A percentile compares a stretch with the other conserved stretches of the same genome.
Evolutionary conservation across 345 rosid species (phyloP).

Genomic region (Microcos paniculata): DNA sequence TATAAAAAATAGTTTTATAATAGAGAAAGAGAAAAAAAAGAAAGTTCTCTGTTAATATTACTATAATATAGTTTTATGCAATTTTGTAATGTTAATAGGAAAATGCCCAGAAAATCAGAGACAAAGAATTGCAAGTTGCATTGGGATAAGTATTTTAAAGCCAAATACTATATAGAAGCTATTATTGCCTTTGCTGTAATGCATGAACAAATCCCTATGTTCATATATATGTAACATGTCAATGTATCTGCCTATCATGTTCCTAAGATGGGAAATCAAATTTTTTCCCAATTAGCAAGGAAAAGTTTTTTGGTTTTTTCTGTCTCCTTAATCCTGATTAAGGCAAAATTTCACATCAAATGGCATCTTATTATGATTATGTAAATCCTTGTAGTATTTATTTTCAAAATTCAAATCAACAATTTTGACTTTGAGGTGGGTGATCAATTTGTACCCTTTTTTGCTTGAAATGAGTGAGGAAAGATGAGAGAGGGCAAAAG

Average conservation of each 20-base stretch:
- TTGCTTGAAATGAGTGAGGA: background rate
- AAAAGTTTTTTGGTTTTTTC: background rate
- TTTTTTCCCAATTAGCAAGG: background rate
- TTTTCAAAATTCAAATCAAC: background rate
- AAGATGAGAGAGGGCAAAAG: background rate
- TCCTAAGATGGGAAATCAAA: background rate
- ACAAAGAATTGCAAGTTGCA: slow-evolving; percentile 9
- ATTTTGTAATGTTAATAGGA: background rate
- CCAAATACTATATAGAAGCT: background rate
- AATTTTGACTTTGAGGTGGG: background rate
- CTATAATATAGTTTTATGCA: background rate
- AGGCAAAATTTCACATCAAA: background rate
- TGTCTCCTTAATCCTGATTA: background rate
- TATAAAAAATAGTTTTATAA: background rate
- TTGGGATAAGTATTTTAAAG: background rate
- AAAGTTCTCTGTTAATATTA: background rate
- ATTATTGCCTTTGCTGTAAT: slow-evolving; percentile 7
- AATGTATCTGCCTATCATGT: background rate
- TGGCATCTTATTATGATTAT: background rate
- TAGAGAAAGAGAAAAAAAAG: background rate
- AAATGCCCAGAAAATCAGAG: slow-evolving; percentile 4
- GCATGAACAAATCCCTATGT: slow-evolving; percentile 1
- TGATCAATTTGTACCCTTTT: background rate
- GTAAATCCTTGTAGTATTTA: background rate
- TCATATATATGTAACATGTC: background rate